Percentiles rank a stretch among this genome's conserved stretches.
phyloP scores from a whole-genome alignment of 768 basidiomycete species.

The Suillus discolor region DNA sequence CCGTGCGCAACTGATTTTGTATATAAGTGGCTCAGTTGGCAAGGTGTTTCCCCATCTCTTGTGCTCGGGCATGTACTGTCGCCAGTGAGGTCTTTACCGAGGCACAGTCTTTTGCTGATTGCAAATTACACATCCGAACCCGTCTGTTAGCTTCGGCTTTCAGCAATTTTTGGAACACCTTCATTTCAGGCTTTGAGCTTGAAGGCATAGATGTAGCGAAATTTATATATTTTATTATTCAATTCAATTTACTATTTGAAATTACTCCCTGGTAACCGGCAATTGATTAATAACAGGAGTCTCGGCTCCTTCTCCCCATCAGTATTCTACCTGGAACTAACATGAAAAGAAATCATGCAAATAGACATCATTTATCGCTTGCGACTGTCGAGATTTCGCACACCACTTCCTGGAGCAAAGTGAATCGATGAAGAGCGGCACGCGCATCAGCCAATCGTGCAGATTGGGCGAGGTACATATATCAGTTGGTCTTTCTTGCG shows the following conservation, averaged over 20 bases:
- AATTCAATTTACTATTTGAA: neutral
- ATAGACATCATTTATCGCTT: too few species aligned
- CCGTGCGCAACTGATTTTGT: constrained; percentile 49
- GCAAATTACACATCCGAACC: constrained; percentile 96
- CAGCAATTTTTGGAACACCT: constrained; percentile 86
- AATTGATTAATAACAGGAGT: neutral
- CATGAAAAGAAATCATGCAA: too few species aligned
- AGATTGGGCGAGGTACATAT: too few species aligned
- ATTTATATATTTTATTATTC: too few species aligned
- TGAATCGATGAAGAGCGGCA: too few species aligned
- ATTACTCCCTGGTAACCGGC: neutral
- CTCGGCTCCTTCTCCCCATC: too few species aligned
- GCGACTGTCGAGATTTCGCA: too few species aligned
- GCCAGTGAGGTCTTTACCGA: constrained; percentile 96
- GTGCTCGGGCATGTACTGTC: constrained; percentile 96
- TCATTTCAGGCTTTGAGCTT: neutral
- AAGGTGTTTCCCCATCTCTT: constrained; percentile 62
- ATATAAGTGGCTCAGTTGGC: constrained; percentile 29
- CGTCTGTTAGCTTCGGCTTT: constrained; percentile 87
- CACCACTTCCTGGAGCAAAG: neutral
- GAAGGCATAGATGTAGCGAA: neutral
- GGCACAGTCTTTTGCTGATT: constrained; percentile 92
- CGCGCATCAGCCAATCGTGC: too few species aligned
- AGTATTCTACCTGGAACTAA: too few species aligned
- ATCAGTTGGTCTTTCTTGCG: too few species aligned